A percentile compares a stretch with the other conserved stretches of the same genome.
Conservation (phyloP, 2,329 filamentous ascomycete genomes). For the Podosphaera xanthii region DNA sequence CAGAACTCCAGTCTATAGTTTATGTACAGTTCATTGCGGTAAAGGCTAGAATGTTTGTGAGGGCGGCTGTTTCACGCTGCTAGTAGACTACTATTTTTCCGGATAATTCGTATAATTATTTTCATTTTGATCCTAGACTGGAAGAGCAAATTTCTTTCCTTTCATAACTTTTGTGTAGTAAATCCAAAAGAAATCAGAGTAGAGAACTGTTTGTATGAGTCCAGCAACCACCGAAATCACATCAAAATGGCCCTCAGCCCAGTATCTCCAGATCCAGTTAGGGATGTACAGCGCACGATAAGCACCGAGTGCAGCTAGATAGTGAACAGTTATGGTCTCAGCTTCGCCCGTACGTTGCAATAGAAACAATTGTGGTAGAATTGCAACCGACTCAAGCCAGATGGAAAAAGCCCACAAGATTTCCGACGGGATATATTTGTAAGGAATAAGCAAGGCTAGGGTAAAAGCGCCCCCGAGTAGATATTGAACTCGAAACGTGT, state of each 20-base stretch:
- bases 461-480: constrained; percentile 60
- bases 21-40: neutral
- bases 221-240: constrained; percentile 76
- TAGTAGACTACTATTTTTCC: neutral
- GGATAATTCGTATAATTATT: neutral
- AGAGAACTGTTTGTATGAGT: constrained; percentile 78
- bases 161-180: constrained; percentile 94
- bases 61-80: neutral
- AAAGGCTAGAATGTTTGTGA: neutral
- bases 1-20: neutral
- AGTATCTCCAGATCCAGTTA: constrained; percentile 91
- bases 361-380: constrained; percentile 95
- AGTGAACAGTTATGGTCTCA: constrained; percentile 98
- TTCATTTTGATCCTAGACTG: constrained; percentile 27
- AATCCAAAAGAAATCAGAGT: constrained; percentile 99
- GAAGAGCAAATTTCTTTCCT: constrained; percentile 71
- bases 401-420: constrained; percentile 96
- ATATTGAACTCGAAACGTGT: constrained; percentile 95
- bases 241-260: constrained; percentile 59
- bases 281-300: constrained; percentile 94
- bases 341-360: constrained; percentile 92
- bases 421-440: constrained; percentile 61
- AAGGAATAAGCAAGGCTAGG: constrained; percentile 63
- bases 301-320: constrained; percentile 75
- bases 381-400: constrained; percentile 92